Evolutionary conservation across 2,329 filamentous ascomycete species (phyloP), one percentile per base, ranked within the genome.

Genomic region (Exophiala dermatitidis): DNA sequence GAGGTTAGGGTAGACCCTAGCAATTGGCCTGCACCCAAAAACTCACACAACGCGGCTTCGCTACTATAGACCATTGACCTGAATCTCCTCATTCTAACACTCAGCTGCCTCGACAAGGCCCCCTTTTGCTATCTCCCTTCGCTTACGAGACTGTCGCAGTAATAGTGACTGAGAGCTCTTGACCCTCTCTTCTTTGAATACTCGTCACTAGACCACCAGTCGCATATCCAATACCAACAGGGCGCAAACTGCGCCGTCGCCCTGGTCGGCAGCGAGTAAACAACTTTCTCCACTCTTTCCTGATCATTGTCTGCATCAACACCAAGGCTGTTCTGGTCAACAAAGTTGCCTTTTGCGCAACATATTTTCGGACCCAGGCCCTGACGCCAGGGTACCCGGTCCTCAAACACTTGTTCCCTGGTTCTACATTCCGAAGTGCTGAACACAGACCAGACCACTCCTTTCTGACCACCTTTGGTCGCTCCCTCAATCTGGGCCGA

Each of bases 361-460:
- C 42, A 45, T 19, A 29, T 44, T 28, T 28, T 7, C 5, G 19
- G 19, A 37, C 43, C 26, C 12, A 43, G 28, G 33, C 31, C 30
- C 41, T 48, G 51, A 37, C 41, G 48, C 51, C 19, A 26, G 38
- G 38, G 4, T 45, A 4, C 42, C 28, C 29, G 30, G 9, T 26
- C 6, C 45, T 34, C 45, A 47, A 28, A 30, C 46, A 34, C 29
- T 19, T 19, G 19, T 19, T 34, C 46, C 42, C 26, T 52, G 26
- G 10, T 34, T 12, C 48, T 45, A 37, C 57, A 59, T 59, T 59
- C 57, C 54, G 46, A 12, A 29, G 31, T 42, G 33, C 41, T 30
- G 42, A 37, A 46, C 48, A 57, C 57, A 56, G 57, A 50, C 57
- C 57, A 56, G 57, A 50, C 57, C 57, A 52, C 48, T 34, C 38